Conservation (phyloP, 352 stramenopile genomes). For the Phytopythium delawarense region DNA sequence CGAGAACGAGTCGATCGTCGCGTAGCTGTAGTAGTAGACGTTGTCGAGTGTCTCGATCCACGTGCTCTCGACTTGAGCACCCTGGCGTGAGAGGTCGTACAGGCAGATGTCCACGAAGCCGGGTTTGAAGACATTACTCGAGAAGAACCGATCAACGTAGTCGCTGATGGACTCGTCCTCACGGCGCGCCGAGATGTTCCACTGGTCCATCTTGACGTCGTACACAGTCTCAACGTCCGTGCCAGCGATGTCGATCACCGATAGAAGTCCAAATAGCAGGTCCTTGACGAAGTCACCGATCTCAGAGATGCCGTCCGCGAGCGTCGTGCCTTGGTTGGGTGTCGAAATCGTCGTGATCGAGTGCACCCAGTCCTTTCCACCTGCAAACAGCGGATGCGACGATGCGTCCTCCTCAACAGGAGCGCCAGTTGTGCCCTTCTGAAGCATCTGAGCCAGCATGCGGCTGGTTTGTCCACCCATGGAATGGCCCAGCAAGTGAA, state of each 20-base stretch:
- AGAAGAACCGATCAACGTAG: constrained; percentile 31
- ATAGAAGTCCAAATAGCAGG: constrained; percentile 17
- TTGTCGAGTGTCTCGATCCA: constrained; percentile 50
- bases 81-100: constrained; percentile 32
- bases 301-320: constrained; percentile 37
- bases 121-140: constrained; percentile 31
- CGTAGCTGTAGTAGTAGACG: constrained; percentile 56
- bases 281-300: constrained; percentile 37
- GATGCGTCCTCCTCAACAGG: constrained; percentile 23
- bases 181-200: constrained; percentile 28
- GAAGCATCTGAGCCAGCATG: constrained; percentile 61
- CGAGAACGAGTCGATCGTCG: constrained; percentile 35
- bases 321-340: constrained; percentile 49
- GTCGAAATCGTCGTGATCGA: constrained; percentile 59
- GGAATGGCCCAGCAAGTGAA: constrained; percentile 68
- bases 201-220: constrained; percentile 57
- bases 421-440: constrained; percentile 40
- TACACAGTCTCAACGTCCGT: constrained; percentile 28
- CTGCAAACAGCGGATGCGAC: constrained; percentile 36
- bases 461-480: constrained; percentile 74
- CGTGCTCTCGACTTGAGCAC: constrained; percentile 28
- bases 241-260: constrained; percentile 26
- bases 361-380: constrained; percentile 53
- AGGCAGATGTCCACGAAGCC: constrained; percentile 38
- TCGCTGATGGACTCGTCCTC: constrained; percentile 22